A percentile compares a stretch with the other conserved stretches of the same genome.
Conservation (phyloP, 2,329 filamentous ascomycete genomes). For the Fusarium compactum region DNA sequence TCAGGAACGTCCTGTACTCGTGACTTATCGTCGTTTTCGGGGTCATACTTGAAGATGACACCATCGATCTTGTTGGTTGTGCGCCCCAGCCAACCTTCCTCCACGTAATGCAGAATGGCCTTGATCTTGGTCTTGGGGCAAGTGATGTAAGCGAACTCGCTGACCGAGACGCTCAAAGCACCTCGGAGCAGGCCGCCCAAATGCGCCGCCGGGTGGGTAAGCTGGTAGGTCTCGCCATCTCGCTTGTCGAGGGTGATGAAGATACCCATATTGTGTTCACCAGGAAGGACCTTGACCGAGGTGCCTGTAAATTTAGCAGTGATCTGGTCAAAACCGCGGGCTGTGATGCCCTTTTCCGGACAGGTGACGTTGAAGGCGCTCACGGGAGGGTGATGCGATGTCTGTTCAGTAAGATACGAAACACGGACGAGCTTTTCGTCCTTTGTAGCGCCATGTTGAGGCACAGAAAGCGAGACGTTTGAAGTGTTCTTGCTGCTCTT, state of each 20-base stretch:
- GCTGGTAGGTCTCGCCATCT: slow-evolving; percentile 90
- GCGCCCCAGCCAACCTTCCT: slow-evolving; percentile 94
- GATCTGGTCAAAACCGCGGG: slow-evolving; percentile 93
- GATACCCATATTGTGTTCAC: slow-evolving; percentile 94
- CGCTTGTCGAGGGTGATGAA: slow-evolving; percentile 87
- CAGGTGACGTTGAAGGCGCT: slow-evolving; percentile 96
- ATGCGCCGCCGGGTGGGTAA: slow-evolving; percentile 94
- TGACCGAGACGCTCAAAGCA: slow-evolving; percentile 88
- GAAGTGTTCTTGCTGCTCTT: slow-evolving; percentile 61
- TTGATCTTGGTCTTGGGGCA: slow-evolving; percentile 93
- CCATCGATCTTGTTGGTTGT: slow-evolving; percentile 93
- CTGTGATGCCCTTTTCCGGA: slow-evolving; percentile 87
- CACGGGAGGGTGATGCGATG: slow-evolving; percentile 96
- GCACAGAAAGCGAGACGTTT: slow-evolving; percentile 64
- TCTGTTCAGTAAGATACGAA: slow-evolving; percentile 97
- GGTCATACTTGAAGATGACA: slow-evolving; percentile 90
- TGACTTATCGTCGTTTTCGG: slow-evolving; percentile 82
- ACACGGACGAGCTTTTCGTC: slow-evolving; percentile 75
- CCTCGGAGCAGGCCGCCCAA: slow-evolving; percentile 89
- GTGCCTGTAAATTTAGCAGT: slow-evolving; percentile 98
- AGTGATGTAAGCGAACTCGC: slow-evolving; percentile 87
- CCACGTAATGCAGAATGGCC: slow-evolving; percentile 90
- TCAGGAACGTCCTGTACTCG: slow-evolving; percentile 89
- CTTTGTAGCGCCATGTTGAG: slow-evolving; percentile 58
- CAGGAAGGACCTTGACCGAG: slow-evolving; percentile 89